Evolutionary conservation across 176 grass and related monocot species (phyloP).

Genomic region (Alopecurus myosuroides): DNA sequence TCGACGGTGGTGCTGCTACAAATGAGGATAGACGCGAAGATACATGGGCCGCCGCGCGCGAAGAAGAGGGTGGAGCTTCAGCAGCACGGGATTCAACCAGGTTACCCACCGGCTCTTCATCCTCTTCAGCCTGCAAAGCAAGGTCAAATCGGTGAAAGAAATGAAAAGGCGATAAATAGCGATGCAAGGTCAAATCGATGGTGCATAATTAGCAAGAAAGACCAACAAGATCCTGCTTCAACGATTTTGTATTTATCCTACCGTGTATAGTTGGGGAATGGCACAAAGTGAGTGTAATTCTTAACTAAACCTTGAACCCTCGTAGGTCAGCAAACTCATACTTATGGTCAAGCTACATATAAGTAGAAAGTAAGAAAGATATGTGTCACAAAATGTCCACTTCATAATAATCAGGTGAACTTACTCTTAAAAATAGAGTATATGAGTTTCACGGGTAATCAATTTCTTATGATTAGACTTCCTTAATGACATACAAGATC

Average conservation of each 20-base stretch:
- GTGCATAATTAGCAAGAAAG: neutral
- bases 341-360: conserved; percentile 75
- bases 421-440: conserved; percentile 84
- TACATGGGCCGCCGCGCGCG: too few species aligned
- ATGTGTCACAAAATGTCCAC: neutral
- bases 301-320: conserved; percentile 79
- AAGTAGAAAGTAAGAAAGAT: conserved; percentile 9
- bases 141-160: neutral
- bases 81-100: too few species aligned
- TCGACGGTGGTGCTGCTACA: too few species aligned
- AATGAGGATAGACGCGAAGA: too few species aligned
- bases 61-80: too few species aligned
- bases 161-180: neutral
- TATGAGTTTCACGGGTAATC: conserved; percentile 64
- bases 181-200: neutral
- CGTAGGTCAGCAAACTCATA: conserved; percentile 73
- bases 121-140: too few species aligned
- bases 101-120: too few species aligned
- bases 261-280: conserved; percentile 87
- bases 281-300: conserved; percentile 87
- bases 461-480: conserved; percentile 83
- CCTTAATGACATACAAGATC: conserved; percentile 76
- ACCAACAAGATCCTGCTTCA: conserved; percentile 37
- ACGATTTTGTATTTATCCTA: conserved; percentile 84
- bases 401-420: neutral